A percentile compares a stretch with the other conserved stretches of the same genome.
Conservation (phyloP, 345 rosid species). For the Angophora floribunda region DNA sequence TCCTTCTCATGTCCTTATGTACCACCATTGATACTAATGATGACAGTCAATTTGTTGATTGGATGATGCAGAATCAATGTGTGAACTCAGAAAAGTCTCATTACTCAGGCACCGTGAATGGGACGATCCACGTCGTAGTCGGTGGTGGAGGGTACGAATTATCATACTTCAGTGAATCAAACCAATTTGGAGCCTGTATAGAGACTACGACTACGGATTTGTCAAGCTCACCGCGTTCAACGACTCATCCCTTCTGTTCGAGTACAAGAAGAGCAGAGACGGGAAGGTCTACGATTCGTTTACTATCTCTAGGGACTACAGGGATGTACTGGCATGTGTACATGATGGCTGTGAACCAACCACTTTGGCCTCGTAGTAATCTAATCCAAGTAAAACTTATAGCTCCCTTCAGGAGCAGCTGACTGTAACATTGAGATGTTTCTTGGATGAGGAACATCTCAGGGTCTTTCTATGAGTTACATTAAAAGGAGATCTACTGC, state of each 20-base stretch:
- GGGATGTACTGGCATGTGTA: conserved; percentile 32
- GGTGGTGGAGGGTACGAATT: conserved; percentile 74
- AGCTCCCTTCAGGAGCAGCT: background rate
- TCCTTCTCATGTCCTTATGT: background rate
- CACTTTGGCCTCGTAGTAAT: conserved; percentile 4
- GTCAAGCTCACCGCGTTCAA: conserved; percentile 69
- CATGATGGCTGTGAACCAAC: conserved; percentile 10
- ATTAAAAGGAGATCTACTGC: background rate
- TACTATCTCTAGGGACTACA: conserved; percentile 34
- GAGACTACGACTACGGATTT: conserved; percentile 69
- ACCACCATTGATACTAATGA: background rate
- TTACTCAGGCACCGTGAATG: conserved; percentile 56
- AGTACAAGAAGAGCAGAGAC: conserved; percentile 79
- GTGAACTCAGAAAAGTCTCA: conserved; percentile 36
- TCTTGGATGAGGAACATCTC: background rate
- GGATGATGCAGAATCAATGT: conserved; percentile 51
- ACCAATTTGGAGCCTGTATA: conserved; percentile 63
- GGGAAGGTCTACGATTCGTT: conserved; percentile 35
- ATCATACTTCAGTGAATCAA: conserved; percentile 28
- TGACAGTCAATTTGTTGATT: background rate
- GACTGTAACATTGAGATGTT: background rate
- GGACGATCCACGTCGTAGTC: conserved; percentile 75
- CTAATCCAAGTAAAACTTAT: background rate
- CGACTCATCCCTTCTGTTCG: conserved; percentile 64
- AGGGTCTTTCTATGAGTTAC: background rate